Base-by-base conservation (phyloP, 106 monocot genomes). In the Amphibolis antarctica region DNA sequence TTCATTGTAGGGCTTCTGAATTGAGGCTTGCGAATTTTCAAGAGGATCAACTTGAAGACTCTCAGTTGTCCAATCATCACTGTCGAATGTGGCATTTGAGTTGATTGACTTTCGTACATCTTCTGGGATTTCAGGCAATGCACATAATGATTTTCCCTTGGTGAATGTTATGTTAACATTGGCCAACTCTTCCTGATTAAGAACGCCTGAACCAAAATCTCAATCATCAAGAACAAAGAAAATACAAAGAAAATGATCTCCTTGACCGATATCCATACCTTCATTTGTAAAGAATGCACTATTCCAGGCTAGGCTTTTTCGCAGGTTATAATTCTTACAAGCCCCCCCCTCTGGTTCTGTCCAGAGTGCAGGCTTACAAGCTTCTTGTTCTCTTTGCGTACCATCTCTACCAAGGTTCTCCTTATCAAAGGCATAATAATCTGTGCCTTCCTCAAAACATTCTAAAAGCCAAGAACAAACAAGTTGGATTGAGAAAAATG, bases 121-220 rank as follows among this genome's bases (percentile, higher is more conserved):
- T 77, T 93, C 88, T 22, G 51, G 69, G 77, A 88, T 85, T 55
- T 59, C 68, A 55, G 85, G 74, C 30, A 93, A 62, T 3, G 28
- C 20, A 3, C 46, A 26, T n/a, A n/a, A n/a, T 62, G 44, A 12
- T 69, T 73, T 70, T 0, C 59, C 52, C 31, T 78, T 81, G 53
- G 44, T 48, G 60, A 73, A 88, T 62, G 76, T 79, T 46, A 68
- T 79, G 48, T 81, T 88, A 31, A 88, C 72, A 44, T 64, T 74
- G n/a, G 81, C 75, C 76, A 93, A 55, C 48, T 93, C 93, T 67
- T 88, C 88, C 60, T 70, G 62, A 54, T 93, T 70, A 18, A 93
- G 82, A 67, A 93, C 85, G 66, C 88, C 93, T 93, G 61, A 60
- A 57, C 24, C 1, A 29, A 17, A 57, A 28, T 57, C 26, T 29